phyloP scores from a whole-genome alignment of 176 grass and related monocot species.

The Musa troglodytarum region DNA sequence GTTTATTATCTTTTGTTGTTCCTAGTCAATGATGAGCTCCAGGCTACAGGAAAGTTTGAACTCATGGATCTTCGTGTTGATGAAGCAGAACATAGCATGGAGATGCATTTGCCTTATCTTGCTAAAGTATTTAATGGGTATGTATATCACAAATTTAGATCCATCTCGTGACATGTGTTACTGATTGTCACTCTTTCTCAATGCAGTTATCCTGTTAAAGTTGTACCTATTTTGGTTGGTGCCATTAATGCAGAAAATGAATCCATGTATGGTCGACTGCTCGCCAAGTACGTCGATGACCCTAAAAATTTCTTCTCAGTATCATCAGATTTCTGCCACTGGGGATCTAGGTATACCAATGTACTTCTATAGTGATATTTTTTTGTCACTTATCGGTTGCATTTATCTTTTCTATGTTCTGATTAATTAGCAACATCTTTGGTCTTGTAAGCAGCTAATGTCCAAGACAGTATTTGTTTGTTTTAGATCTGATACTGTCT shows the following conservation, averaged over 20 bases:
- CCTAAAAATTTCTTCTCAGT: conserved; percentile 86
- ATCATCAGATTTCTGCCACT: conserved; percentile 95
- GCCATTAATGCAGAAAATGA: conserved; percentile 68
- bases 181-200: not conserved
- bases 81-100: conserved; percentile 99
- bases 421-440: not conserved
- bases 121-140: conserved; percentile 93
- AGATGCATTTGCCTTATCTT: conserved; percentile 98
- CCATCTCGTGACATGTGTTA: not conserved
- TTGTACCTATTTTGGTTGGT: conserved; percentile 92
- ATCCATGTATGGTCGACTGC: conserved; percentile 68
- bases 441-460: too few relatives aligned
- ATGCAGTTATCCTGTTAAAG: conserved; percentile 63
- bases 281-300: conserved; percentile 77
- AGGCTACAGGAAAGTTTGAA: conserved; percentile 73
- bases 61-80: conserved; percentile 88
- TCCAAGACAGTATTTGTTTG: too few relatives aligned
- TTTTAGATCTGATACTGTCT: too few relatives aligned
- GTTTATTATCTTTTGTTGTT: too few relatives aligned
- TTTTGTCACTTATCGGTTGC: conserved; percentile 7
- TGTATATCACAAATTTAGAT: conserved; percentile 3
- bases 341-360: conserved; percentile 65
- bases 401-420: not conserved
- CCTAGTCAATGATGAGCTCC: conserved; percentile 64
- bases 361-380: not conserved